Percentiles rank a stretch among this genome's conserved stretches.
These are phyloP conservation scores for Beverwykella pulmonaria DNA, from an alignment of 495 filamentous ascomycete genomes.

Conservation along the genomic window DNA sequence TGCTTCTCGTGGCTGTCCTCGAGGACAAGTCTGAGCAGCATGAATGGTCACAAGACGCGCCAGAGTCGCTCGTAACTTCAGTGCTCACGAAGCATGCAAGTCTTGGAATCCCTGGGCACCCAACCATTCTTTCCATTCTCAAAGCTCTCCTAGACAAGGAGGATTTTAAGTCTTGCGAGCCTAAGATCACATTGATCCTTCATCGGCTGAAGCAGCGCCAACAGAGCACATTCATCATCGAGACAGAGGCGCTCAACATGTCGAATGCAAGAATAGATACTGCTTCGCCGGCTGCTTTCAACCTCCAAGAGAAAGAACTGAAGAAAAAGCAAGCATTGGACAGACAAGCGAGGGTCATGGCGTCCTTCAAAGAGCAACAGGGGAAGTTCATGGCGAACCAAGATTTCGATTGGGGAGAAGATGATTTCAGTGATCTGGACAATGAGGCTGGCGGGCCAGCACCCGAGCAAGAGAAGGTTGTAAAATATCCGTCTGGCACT, in stretches of 20 bases:
- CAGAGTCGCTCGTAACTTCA: conserved; percentile 66
- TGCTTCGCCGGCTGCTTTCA: conserved; percentile 57
- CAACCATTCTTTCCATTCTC: conserved; percentile 41
- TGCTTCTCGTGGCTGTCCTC: conserved; percentile 76
- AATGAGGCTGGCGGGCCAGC: conserved; percentile 58
- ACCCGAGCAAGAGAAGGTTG: conserved; percentile 65
- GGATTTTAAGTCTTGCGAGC: conserved; percentile 75
- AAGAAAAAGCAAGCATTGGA: conserved; percentile 90
- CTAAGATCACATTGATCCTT: conserved; percentile 84
- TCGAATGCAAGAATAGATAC: conserved; percentile 59
- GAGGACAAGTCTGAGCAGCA: conserved; percentile 73
- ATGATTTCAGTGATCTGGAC: conserved; percentile 68
- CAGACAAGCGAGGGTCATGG: conserved; percentile 90
- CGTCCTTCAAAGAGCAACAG: conserved; percentile 95
- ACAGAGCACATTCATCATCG: conserved; percentile 65
- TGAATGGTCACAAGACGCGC: conserved; percentile 51
- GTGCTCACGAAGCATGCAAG: conserved; percentile 64
- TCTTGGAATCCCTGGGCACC: conserved; percentile 14
- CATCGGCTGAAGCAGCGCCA: conserved; percentile 82
- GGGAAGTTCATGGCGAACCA: conserved; percentile 89
- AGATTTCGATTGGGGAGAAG: conserved; percentile 81
- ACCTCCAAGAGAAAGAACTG: conserved; percentile 70
- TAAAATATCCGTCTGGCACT: conserved; percentile 92
- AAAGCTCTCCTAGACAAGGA: conserved; percentile 69
- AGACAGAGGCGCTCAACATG: conserved; percentile 54